Percentiles rank a stretch among this genome's conserved stretches.
phyloP scores from a whole-genome alignment of 2,329 filamentous ascomycete species.

The Blastomyces emzantsi region DNA sequence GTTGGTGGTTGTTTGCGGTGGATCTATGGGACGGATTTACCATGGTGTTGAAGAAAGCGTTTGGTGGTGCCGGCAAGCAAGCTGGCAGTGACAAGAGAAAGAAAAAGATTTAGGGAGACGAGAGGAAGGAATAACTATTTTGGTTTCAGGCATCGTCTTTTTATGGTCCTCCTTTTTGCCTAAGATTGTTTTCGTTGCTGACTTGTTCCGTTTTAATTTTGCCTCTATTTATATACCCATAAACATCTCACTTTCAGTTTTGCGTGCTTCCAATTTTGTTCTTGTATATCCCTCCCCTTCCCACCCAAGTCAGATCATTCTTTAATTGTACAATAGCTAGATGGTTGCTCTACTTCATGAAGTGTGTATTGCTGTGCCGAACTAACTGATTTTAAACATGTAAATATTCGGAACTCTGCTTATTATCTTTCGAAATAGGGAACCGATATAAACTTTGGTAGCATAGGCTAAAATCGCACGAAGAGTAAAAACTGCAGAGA shows the following conservation, averaged over 20 bases:
- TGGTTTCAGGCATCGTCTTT: neutral
- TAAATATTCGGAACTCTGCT: neutral
- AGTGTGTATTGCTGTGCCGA: neutral
- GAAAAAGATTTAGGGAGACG: neutral
- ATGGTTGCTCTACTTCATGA: neutral
- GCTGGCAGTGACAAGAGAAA: neutral
- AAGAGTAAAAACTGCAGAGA: neutral
- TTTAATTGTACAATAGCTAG: neutral
- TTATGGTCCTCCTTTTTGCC: neutral
- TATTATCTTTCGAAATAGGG: neutral
- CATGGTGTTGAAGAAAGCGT: neutral
- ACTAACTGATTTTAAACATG: neutral
- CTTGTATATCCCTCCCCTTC: neutral
- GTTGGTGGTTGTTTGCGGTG: slow-evolving; percentile 2
- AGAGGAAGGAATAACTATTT: neutral
- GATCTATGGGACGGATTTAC: neutral
- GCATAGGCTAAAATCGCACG: neutral
- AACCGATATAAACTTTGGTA: neutral
- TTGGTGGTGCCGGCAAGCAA: neutral
- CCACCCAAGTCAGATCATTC: neutral
- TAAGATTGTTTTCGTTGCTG: neutral
- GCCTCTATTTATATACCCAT: neutral
- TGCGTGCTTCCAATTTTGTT: neutral
- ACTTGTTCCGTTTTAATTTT: neutral
- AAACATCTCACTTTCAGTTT: neutral